Conservation (phyloP, 106 monocot species). For the Dendrobium nobile region DNA sequence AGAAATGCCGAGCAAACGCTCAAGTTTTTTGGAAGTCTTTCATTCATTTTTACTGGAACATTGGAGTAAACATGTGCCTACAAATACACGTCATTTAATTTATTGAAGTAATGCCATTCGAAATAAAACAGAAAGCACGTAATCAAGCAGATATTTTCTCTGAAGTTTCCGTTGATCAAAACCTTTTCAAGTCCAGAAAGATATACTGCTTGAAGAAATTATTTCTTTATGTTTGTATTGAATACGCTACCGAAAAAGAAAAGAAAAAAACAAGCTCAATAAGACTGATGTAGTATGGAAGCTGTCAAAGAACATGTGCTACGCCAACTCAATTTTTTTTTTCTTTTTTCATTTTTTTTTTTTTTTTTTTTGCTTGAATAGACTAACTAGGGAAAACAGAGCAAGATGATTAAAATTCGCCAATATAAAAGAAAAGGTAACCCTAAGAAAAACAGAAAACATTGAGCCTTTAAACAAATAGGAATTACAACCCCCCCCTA, state of each 20-base stretch:
- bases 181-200: neutral
- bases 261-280: too few species aligned
- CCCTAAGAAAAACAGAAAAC: too few species aligned
- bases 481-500: too few species aligned
- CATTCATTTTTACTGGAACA: slow-evolving; percentile 32
- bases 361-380: too few species aligned
- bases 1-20: slow-evolving; percentile 87
- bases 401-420: too few species aligned
- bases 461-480: too few species aligned
- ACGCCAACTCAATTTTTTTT: too few species aligned
- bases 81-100: slow-evolving; percentile 7
- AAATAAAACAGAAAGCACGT: neutral
- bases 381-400: too few species aligned
- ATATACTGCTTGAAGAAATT: neutral
- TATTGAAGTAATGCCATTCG: neutral
- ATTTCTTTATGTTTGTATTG: neutral
- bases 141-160: neutral
- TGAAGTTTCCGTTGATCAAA: neutral
- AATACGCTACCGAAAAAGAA: neutral
- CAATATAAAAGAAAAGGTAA: too few species aligned
- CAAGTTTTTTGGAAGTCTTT: slow-evolving; percentile 37
- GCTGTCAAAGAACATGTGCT: too few species aligned
- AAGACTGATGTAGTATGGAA: too few species aligned
- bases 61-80: slow-evolving; percentile 93
- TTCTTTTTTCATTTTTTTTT: too few species aligned